A percentile compares a stretch with the other conserved stretches of the same genome.
Evolutionary conservation across 2,329 filamentous ascomycete species (phyloP).

Genomic region (Pseudophaeomoniella oleicola): DNA sequence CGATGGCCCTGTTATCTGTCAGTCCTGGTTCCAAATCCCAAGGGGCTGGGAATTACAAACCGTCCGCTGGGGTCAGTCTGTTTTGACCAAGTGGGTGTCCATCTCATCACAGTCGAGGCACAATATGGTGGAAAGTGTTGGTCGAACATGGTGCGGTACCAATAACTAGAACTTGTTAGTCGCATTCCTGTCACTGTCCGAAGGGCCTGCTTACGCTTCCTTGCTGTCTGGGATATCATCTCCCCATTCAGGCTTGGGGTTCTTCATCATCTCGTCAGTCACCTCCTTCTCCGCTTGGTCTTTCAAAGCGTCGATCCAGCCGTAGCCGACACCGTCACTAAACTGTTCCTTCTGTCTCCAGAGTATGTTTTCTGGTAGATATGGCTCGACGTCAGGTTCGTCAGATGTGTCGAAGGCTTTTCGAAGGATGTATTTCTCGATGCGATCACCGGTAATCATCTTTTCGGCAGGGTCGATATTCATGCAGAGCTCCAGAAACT

Average conservation of each 20-base stretch:
- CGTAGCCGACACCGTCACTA: conserved; percentile 94
- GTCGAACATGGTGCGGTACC: conserved; percentile 98
- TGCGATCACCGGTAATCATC: conserved; percentile 77
- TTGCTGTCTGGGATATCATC: conserved; percentile 86
- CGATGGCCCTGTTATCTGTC: conserved; percentile 46
- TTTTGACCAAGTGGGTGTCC: conserved; percentile 95
- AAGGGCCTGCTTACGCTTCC: conserved; percentile 55
- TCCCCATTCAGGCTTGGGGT: conserved; percentile 95
- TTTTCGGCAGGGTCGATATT: conserved; percentile 89
- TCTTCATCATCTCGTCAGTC: conserved; percentile 96
- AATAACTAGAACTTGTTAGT: conserved; percentile 46
- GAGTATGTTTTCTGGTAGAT: conserved; percentile 90
- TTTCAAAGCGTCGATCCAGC: conserved; percentile 96
- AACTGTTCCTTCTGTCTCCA: conserved; percentile 99
- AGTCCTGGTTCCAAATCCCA: background rate
- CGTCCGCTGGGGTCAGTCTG: conserved; percentile 90
- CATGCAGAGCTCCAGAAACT: conserved; percentile 89
- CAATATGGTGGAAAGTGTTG: conserved; percentile 92
- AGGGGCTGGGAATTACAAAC: conserved; percentile 29
- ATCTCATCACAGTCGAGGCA: conserved; percentile 85
- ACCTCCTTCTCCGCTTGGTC: conserved; percentile 81
- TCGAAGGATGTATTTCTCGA: conserved; percentile 96
- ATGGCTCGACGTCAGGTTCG: conserved; percentile 65
- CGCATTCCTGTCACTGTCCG: conserved; percentile 8
- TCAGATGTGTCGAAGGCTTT: conserved; percentile 93